Base-by-base conservation (phyloP, 768 basidiomycete species). In the Heimioporus sp. region DNA sequence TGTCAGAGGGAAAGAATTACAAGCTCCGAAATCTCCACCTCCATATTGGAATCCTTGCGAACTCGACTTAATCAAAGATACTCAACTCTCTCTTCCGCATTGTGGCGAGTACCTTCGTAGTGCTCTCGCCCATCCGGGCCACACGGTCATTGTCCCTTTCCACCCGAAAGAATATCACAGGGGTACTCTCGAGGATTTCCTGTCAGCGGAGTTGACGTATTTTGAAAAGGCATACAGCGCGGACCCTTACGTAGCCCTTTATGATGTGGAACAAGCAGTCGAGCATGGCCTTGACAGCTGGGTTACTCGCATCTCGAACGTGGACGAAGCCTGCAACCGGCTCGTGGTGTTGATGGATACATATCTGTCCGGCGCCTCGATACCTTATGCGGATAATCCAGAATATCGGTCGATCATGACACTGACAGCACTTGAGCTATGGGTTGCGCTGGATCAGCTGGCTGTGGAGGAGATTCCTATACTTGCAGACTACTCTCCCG, bases 401-500 rank as follows among this genome's bases (percentile, higher is more conserved):
- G 75, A 77, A 49, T 51, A 65, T 43, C 42, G 61, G 8, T 77
- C 76, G 0, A 50, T 72, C 2, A 73, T 79, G 68, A 56, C 79
- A 40, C 61, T 80, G 35, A 57, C 58, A 2, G 39, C 36, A 6
- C 21, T 59, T 1, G 72, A 76, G 28, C 63, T 71, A 13, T 71
- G 65, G 69, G 48, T 67, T 5, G 70, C 60, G 0, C 43, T 71
- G 15, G 70, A 71, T 43, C 57, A 45, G 17, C 19, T 63, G 4
- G 56, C 43, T 0, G 38, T 59, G 15, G 39, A 28, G 8, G 35
- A 57, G 34, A 60, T 54, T 31, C 62, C 68, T 17, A 45, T 71
- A 3, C 40, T 71, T 13, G 45, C 30, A 6, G 50, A 67, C 9
- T 71, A 65, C 35, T 62, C 62, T 2, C 70, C 69, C 0, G 69